phyloP scores from a whole-genome alignment of 495 filamentous ascomycete species.

The Tuber borchii region DNA sequence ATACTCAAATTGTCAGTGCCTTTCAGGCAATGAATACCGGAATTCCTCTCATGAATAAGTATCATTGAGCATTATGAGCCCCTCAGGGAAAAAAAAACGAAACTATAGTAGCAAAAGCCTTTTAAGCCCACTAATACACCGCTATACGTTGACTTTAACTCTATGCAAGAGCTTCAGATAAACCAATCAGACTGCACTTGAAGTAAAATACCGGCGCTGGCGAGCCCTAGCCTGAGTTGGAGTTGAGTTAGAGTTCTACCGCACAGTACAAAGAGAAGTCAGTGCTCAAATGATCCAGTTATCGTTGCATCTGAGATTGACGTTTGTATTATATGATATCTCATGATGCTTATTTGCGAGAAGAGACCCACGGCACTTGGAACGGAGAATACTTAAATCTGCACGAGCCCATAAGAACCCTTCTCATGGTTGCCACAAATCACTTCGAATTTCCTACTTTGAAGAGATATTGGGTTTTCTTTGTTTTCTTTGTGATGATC shows the following conservation, averaged over 20 bases:
- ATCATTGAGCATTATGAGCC: background rate
- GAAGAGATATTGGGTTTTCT: too few species aligned
- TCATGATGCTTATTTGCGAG: background rate
- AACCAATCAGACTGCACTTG: background rate
- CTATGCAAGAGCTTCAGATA: background rate
- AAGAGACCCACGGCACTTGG: background rate
- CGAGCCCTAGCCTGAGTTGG: background rate
- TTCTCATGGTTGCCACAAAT: too few species aligned
- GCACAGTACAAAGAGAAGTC: background rate
- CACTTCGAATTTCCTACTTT: too few species aligned
- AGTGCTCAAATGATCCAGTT: background rate
- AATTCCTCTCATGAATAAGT: background rate
- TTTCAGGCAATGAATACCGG: background rate
- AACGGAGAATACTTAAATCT: background rate
- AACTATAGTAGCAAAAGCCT: background rate
- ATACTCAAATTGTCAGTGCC: background rate
- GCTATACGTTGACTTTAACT: background rate
- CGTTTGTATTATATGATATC: background rate
- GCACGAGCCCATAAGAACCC: too few species aligned
- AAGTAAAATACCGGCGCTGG: too few species aligned
- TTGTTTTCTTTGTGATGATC: too few species aligned
- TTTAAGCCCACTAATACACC: background rate
- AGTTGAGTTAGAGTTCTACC: background rate
- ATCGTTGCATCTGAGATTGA: background rate
- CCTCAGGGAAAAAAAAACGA: background rate